Evolutionary conservation across 2,329 filamentous ascomycete genomes (phyloP), one percentile per base, ranked within the genome.

Genomic region (Penicillium griseofulvum): DNA sequence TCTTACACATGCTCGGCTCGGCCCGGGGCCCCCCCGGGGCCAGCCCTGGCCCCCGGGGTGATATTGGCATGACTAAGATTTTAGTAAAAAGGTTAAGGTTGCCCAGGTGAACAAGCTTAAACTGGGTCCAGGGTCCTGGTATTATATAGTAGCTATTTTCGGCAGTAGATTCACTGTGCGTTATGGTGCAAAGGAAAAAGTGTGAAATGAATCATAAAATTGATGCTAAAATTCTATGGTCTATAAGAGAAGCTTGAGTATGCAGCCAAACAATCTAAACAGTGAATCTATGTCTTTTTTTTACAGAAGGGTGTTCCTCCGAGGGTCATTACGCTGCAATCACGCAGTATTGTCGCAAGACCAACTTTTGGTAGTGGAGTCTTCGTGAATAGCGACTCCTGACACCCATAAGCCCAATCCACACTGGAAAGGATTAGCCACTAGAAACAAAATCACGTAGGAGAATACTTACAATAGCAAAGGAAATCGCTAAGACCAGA

Each of bases 361-460:
- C 59, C 66, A 68, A 43, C 58, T 63, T 31, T 38, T 53, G n/a
- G 56, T 55, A 44, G 33, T 24, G 14, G 65, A 57, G 49, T 68
- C 66, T 7, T 65, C 49, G 52, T 68, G 67, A 41, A 68, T 67
- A 9, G 67, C 65, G 14, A 60, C 62, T 2, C 63, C 65, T 3
- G 67, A 68, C 3, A 67, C 65, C 38, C 57, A 69, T 1, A 69
- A 60, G 42, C 66, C 67, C 50, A 67, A 51, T 9, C 60, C 66
- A 10, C 67, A 68, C 64, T 68, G 17, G 5, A 39, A n/a, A 37
- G n/a, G 19, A 28, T 60, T 49, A 63, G 38, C 44, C 19, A 11
- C 16, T 1, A n/a, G 24, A n/a, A 28, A 17, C 17, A 7, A 2
- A 37, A 36, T n/a, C 2, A 39, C 41, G 5, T 3, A 24, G 36